Evolutionary conservation across 2,329 filamentous ascomycete species (phyloP).

Genomic region (Trichoderma sp.): DNA sequence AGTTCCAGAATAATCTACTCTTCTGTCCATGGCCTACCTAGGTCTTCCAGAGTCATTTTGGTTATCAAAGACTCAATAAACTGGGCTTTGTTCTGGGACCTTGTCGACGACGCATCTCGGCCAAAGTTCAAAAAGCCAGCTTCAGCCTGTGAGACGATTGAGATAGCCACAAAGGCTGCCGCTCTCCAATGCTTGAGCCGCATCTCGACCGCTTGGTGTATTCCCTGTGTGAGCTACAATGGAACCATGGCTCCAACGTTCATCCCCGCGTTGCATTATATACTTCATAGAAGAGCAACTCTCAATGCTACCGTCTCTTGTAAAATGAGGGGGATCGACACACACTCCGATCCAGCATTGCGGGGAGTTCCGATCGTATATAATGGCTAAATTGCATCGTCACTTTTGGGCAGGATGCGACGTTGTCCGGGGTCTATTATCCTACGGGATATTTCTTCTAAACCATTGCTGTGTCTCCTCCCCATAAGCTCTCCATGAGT

Average conservation of each 20-base stretch:
- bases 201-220: neutral
- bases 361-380: slow-evolving; percentile 15
- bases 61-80: slow-evolving; percentile 24
- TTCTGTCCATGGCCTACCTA: neutral
- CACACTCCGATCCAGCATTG: slow-evolving; percentile 4
- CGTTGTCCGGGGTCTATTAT: slow-evolving; percentile 15
- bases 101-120: neutral
- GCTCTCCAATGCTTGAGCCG: slow-evolving; percentile 15
- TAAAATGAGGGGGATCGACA: slow-evolving; percentile 9
- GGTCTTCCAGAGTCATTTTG: slow-evolving; percentile 19
- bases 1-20: neutral
- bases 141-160: neutral
- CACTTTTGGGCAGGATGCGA: neutral
- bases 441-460: slow-evolving; percentile 16
- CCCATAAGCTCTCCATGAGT: neutral
- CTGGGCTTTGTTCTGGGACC: neutral
- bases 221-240: neutral
- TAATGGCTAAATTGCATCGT: slow-evolving; percentile 14
- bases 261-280: neutral
- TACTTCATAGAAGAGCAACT: neutral
- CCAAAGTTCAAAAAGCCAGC: slow-evolving; percentile 10
- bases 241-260: neutral
- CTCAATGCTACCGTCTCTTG: neutral
- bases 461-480: neutral
- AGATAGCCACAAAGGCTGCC: neutral